Evolutionary conservation across 306 rosid genomes (phyloP).

Genomic region (Sicyos baderoa): DNA sequence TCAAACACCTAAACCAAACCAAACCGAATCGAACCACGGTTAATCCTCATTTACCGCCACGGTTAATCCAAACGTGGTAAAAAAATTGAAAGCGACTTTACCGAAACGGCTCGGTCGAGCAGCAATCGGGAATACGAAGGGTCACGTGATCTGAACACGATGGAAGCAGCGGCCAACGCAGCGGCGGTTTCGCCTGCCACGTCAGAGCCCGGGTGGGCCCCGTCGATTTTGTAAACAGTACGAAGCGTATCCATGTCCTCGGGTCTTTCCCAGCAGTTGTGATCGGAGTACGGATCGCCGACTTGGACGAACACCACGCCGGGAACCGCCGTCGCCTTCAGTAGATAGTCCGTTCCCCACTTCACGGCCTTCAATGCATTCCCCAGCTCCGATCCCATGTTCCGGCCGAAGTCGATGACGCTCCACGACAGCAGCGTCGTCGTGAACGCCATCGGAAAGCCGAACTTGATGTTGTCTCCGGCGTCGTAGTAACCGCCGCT

Average conservation of each 20-base stretch:
- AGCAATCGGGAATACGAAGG: conserved; percentile 69
- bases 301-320: conserved; percentile 83
- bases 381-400: conserved; percentile 68
- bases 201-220: conserved; percentile 84
- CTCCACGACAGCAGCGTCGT: conserved; percentile 85
- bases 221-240: conserved; percentile 57
- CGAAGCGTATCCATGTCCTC: conserved; percentile 97
- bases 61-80: neutral
- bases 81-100: conserved; percentile 38
- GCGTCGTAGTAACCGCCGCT: conserved; percentile 96
- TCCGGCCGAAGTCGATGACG: conserved; percentile 69
- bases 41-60: neutral
- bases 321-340: conserved; percentile 63
- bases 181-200: conserved; percentile 98
- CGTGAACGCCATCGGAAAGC: conserved; percentile 96
- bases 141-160: conserved; percentile 95
- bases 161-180: conserved; percentile 95
- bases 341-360: conserved; percentile 79
- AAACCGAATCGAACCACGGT: conserved; percentile 13
- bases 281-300: conserved; percentile 77
- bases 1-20: conserved; percentile 57
- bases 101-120: conserved; percentile 93
- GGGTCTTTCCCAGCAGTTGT: conserved; percentile 96
- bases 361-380: conserved; percentile 59
- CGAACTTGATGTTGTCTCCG: conserved; percentile 90